These are phyloP conservation scores for Plasmodium yoelii DNA, from an alignment of 169 alveolate species.

Conservation along the genomic window DNA sequence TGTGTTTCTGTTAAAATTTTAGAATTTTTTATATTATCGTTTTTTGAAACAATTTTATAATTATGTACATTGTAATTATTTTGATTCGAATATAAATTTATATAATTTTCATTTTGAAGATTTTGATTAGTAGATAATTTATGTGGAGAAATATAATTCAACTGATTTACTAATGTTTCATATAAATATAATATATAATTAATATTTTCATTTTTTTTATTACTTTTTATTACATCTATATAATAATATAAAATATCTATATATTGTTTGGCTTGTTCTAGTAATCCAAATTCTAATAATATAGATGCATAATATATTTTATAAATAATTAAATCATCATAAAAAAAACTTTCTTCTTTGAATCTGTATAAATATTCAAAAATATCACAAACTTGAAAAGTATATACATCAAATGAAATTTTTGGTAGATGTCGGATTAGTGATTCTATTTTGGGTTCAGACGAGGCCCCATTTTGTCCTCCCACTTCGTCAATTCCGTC, in stretches of 20 bases:
- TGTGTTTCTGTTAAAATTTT: no score
- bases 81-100: no score
- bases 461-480: no score
- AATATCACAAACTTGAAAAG: slow-evolving; percentile 57
- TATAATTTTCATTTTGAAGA: no score
- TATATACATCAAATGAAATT: slow-evolving; percentile 16
- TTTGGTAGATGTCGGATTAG: not conserved
- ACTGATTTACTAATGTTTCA: slow-evolving; percentile 12
- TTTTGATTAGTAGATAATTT: no score
- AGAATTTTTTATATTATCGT: no score
- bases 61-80: no score
- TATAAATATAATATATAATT: slow-evolving; percentile 16
- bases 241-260: slow-evolving; percentile 43
- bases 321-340: slow-evolving; percentile 19
- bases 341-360: slow-evolving; percentile 47
- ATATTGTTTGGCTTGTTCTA: slow-evolving; percentile 42
- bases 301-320: slow-evolving; percentile 38
- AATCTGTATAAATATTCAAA: slow-evolving; percentile 41
- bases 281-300: slow-evolving; percentile 46
- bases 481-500: no score
- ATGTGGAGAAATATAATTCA: slow-evolving; percentile 27
- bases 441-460: no score
- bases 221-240: slow-evolving; percentile 65
- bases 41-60: no score
- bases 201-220: slow-evolving; percentile 28